Percentiles rank a stretch among this genome's conserved stretches.
phyloP scores from a whole-genome alignment of 1,284 basidiomycete species.

The Anthracocystis setariae region DNA sequence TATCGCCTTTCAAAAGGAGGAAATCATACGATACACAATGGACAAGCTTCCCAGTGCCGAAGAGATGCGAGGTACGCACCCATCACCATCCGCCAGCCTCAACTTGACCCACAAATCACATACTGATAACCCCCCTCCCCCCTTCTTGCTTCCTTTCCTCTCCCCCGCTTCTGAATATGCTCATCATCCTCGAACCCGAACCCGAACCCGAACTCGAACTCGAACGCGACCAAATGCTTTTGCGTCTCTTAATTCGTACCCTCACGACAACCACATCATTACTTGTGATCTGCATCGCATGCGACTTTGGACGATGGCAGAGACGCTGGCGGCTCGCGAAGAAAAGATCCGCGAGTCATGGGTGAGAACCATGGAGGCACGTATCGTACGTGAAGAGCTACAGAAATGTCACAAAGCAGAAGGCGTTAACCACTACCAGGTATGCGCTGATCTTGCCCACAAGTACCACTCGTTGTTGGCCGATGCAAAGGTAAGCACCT shows the following conservation, averaged over 20 bases:
- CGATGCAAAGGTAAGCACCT: constrained; percentile 81
- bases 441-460: constrained; percentile 86
- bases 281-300: too few species aligned
- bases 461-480: constrained; percentile 84
- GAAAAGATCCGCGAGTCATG: constrained; percentile 87
- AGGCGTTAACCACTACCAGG: constrained; percentile 75
- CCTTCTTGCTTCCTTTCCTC: neutral
- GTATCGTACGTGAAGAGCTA: constrained; percentile 88
- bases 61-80: constrained; percentile 46
- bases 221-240: too few species aligned
- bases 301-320: constrained; percentile 6
- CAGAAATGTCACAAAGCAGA: constrained; percentile 90
- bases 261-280: too few species aligned
- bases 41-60: constrained; percentile 50
- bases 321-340: constrained; percentile 73
- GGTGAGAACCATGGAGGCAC: constrained; percentile 92
- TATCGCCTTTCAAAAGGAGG: neutral
- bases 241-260: too few species aligned
- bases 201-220: too few species aligned
- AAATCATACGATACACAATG: constrained; percentile 23
- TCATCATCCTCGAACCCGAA: too few species aligned
- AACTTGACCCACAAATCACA: neutral
- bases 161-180: neutral
- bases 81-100: neutral
- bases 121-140: neutral